Evolutionary conservation across 2,329 filamentous ascomycete species (phyloP), one percentile per base, ranked within the genome.

Genomic region (Daldinia sp.): DNA sequence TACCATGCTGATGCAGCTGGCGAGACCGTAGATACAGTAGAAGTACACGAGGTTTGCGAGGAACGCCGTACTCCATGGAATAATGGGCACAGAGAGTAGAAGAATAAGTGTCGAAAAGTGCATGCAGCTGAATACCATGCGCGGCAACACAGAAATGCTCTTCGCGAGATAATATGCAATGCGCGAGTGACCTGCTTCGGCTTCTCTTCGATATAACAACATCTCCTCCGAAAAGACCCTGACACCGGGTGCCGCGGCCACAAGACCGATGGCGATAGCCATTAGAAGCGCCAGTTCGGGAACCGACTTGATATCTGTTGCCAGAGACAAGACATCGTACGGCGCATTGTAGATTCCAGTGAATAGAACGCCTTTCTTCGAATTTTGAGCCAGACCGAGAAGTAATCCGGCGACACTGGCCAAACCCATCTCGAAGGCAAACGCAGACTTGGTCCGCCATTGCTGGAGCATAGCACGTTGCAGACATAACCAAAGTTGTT

Each of bases 131-230:
- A 86, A 70, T 0, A 77, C 67, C 75, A 87, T 83, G 2, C 85
- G 77, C 0, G 82, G 81, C 0, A 86, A 19, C 0, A 83, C 83
- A 0, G 80, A 81, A 0, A 85, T 2, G 1, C 83, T 77, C 71
- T 87, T 87, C 32, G 83, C 85, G 1, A 85, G 35, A 68, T 85
- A 87, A 71, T 87, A 87, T 0, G 85, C 82, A 19, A 80, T 73
- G 8, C 83, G 77, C 32, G 82, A 85, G 68, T 87, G 85, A 0
- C 85, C 85, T 0, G 84, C 81, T 39, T 83, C 82, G 3, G 83
- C 79, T 72, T 88, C 85, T 7, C 85, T 80, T 45, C 79, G 80
- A 66, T 84, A 84, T 34, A 87, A 76, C 4, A 84, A 72, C 71
- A 83, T 82, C 68, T 86, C 83, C 65, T 85, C 83, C 9, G 83